Evolutionary conservation across 441 rosid species (phyloP), one percentile per base, ranked within the genome.

Genomic region (Metrosideros polymorpha): DNA sequence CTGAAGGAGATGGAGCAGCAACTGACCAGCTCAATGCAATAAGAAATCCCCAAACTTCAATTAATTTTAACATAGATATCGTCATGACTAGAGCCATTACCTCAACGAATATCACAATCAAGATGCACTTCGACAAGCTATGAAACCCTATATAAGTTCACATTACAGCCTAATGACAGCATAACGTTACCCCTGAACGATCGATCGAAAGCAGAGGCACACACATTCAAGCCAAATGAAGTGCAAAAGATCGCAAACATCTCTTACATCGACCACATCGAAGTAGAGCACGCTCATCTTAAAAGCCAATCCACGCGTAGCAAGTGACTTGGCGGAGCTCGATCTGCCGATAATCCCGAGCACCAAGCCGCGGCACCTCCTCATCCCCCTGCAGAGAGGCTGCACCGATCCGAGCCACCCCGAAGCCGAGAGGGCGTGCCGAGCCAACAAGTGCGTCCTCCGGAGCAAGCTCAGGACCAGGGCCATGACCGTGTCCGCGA

Each of bases 401-500:
- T 98, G 99, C 85, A 96, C 91, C 54, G 99, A 93, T 59, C 99
- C 99, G 4, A 96, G 93, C 99, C 99, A 98, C 4, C 97, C 98
- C 4, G 99, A 96, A 75, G 95, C 99, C 30, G 98, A 96, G 24
- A 96, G 93, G 15, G 97, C 89, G 84, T 98, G 95, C 83, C 98
- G 95, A 3, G 99, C 94, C 76, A 98, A 95, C 87, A 96, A 88
- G 85, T 96, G 99, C 85, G 99, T 95, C 90, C 98, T 91, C 9
- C 99, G 92, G 66, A 98, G 95, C 94, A 98, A 92, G 82, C 99
- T 98, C 6, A 98, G 97, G 86, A 98, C 90, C 85, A 98, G 92
- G n/a, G 99, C 99, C 99, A 98, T 98, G 61, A 95, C 98, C 1
- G 98, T 94, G 52, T 98, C 99, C 1, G 98, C 99, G 89, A 98